phyloP scores from a whole-genome alignment of 805 yeast genomes.

The Lachancea meyersii region DNA sequence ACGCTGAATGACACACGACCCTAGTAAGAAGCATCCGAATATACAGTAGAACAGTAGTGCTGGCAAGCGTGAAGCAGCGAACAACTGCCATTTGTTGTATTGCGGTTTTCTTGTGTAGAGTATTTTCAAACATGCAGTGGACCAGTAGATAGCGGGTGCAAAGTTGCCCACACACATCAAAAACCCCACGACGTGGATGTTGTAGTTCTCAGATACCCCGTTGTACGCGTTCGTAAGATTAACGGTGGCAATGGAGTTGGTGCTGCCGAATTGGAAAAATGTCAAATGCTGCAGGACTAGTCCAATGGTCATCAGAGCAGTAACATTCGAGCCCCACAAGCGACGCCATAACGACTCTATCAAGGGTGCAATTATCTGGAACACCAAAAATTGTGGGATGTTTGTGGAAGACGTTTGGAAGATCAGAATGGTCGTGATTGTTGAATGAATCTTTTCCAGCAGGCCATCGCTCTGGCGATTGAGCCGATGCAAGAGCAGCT shows the following conservation, averaged over 20 bases:
- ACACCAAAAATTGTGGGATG: conserved; percentile 44
- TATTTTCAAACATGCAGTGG: conserved; percentile 36
- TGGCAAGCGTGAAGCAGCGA: conserved; percentile 17
- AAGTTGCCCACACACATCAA: conserved; percentile 80
- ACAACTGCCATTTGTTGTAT: conserved; percentile 14
- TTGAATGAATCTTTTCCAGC: conserved; percentile 15
- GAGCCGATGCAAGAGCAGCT: conserved; percentile 24
- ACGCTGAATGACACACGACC: conserved; percentile 67
- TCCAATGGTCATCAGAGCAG: conserved; percentile 13
- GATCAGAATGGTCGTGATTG: conserved; percentile 38
- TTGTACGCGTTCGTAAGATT: conserved; percentile 90
- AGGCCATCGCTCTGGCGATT: conserved; percentile 5
- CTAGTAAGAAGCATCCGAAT: conserved; percentile 51
- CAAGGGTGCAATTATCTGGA: conserved; percentile 20
- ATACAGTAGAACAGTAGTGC: conserved; percentile 51
- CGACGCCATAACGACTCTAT: conserved; percentile 7
- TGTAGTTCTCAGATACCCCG: conserved; percentile 63
- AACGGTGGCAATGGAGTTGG: conserved; percentile 86
- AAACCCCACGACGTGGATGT: conserved; percentile 63
- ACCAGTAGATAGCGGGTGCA: conserved; percentile 82
- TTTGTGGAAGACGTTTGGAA: conserved; percentile 46
- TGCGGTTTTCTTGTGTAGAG: conserved; percentile 12
- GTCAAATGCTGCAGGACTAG: conserved; percentile 65
- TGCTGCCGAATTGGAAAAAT: conserved; percentile 83
- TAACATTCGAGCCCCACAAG: background rate